Conservation (phyloP, 176 grass and related monocot genomes). For the Typha latifolia region DNA sequence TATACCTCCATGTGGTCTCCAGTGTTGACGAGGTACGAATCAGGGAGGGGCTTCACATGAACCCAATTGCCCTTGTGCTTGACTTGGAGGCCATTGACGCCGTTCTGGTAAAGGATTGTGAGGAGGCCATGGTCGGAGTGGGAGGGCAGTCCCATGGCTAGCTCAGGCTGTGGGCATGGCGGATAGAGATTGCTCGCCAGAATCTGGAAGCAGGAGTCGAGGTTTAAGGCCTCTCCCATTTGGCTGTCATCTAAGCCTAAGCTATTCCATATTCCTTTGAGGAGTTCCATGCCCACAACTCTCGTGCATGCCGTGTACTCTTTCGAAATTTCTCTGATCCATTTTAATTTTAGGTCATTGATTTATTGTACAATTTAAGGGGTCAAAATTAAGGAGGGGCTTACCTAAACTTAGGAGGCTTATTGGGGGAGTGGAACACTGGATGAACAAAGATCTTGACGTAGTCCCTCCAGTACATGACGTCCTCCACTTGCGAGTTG, state of each 20-base stretch:
- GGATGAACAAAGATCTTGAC: slow-evolving; percentile 67
- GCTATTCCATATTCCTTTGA: slow-evolving; percentile 42
- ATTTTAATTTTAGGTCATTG: not conserved
- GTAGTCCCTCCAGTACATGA: slow-evolving; percentile 45
- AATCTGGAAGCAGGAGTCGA: slow-evolving; percentile 52
- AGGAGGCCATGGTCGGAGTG: slow-evolving; percentile 77
- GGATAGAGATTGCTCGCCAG: slow-evolving; percentile 55
- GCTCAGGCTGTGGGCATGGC: slow-evolving; percentile 13
- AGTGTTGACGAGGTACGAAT: slow-evolving; percentile 53
- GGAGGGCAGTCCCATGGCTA: slow-evolving; percentile 23
- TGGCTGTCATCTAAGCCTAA: slow-evolving; percentile 34
- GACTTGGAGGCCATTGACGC: slow-evolving; percentile 60
- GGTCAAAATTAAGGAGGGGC: not conserved
- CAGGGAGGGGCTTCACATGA: slow-evolving; percentile 41
- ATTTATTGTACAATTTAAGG: not conserved
- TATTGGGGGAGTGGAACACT: slow-evolving; percentile 41
- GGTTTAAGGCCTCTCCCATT: slow-evolving; percentile 27
- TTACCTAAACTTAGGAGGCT: slow-evolving; percentile 52
- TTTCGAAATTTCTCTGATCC: slow-evolving; percentile 25
- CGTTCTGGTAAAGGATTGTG: slow-evolving; percentile 65
- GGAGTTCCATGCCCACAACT: slow-evolving; percentile 29
- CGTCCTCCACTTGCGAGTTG: slow-evolving; percentile 32
- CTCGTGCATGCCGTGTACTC: slow-evolving; percentile 42
- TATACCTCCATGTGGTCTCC: slow-evolving; percentile 85
- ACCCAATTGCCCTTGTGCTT: slow-evolving; percentile 43